Base-by-base conservation (phyloP, 208 protist genomes). In the Blastocrithidia nonstop region DNA sequence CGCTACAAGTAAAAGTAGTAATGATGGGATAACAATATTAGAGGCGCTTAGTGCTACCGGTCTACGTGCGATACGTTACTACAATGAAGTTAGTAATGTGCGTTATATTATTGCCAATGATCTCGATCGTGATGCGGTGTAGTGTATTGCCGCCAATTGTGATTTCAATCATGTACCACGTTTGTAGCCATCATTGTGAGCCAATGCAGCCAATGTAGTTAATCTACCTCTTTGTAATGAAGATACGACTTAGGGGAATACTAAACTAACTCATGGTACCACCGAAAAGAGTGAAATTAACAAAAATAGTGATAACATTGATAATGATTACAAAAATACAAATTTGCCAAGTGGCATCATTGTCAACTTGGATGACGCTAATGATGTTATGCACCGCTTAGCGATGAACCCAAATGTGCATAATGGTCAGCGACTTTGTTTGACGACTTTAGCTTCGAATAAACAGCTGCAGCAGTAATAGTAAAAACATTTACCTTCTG, bases 51-150 rank as follows among this genome's bases (percentile, higher is more conserved):
- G 95, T 39, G 97, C 97, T 0, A 97, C 96, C 0, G 97, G 97
- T 19, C 73, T 99, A 15, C 82, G 97, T 3, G 92, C 95, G 6
- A 91, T 99, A 45, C 87, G 97, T 22, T 99, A 99, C 65, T 94
- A 61, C 36, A 96, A 97, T 55, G 97, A 99, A 52, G 87, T 99
- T 41, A 71, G 71, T 6, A 81, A 85, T 21, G 62, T 98, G n/a
- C 73, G 85, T 17, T 87, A 69, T 47, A 96, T 99, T 59, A 89
- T 99, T 20, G 95, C 95, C 11, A 99, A 99, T 59, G 98, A 99
- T 63, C 52, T 99, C 22, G 81, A 95, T 40, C 41, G 52, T 0
- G 81, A 88, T 35, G 97, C 98, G 1, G 96, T 99, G 17, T 71
- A 85, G 23, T 76, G 78, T 45, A 99, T 99, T 29, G 26, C 58